Base-by-base conservation (phyloP, 1,284 basidiomycete genomes). In the Ceratobasidium sp. region DNA sequence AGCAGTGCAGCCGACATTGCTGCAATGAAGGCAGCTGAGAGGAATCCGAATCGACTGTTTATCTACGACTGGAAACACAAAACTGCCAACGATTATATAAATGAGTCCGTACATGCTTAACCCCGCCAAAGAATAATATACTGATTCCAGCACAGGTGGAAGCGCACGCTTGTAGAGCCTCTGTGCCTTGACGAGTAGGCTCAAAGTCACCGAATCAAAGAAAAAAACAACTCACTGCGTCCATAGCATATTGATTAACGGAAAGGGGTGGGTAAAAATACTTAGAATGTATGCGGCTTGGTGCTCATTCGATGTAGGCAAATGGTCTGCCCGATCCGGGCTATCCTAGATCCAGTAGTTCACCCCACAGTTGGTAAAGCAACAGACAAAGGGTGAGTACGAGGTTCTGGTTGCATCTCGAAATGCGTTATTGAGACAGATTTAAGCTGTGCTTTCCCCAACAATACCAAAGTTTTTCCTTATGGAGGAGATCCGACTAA, bases 61-160 rank as follows among this genome's bases (percentile, higher is more conserved):
- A 39, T 72, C 6, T 48, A 55, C 16, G 73, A 74, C 34, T 72
- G 73, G 73, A 72, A 60, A 8, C 73, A 74, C 55, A 62, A 61
- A 55, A 67, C 71, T n/a, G 53, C 69, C 9, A 46, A 41, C 23
- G 52, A 62, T 14, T 70, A 67, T 23, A 57, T 74, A 23, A 32
- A 53, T 2, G 69, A 71, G 61, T 67, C 5, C 53, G 62, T 43
- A 2, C 14, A 6, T 4, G 39, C 21, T 36, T n/a, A 18, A 12
- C 16, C 9, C 5, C 9, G 23, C 30, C 32, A 5, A 45, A 12
- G 12, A 45, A 28, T 28, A 3, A 34, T 9, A 2, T 12, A 23
- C 36, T 43, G 3, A 34, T 21, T 8, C 30, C 3, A 9, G 9
- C 26, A 2, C n/a, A 67, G 62, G 18, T 74, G 73, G 69, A 62